phyloP scores from a whole-genome alignment of 768 basidiomycete genomes.

The Coprinopsis strossmayeri region DNA sequence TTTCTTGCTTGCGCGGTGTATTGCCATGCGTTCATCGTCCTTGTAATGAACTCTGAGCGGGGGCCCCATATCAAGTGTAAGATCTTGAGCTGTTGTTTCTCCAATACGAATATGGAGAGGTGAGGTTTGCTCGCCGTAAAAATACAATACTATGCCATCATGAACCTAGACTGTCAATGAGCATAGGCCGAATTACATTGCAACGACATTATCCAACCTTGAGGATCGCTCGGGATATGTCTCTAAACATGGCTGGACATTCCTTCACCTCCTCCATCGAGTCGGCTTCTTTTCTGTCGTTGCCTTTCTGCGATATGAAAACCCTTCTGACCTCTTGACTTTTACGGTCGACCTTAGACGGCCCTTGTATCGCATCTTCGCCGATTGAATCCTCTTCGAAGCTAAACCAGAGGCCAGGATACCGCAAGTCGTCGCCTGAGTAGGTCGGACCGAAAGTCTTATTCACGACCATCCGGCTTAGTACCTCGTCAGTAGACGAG shows the following conservation, averaged over 20 bases:
- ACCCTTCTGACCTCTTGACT: conserved; percentile 74
- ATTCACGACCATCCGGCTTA: conserved; percentile 61
- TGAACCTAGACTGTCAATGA: conserved; percentile 44
- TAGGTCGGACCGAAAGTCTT: conserved; percentile 82
- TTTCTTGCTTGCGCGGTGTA: conserved; percentile 49
- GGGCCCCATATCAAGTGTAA: conserved; percentile 71
- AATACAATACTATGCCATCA: conserved; percentile 64
- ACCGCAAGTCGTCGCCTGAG: conserved; percentile 65
- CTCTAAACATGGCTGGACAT: conserved; percentile 64
- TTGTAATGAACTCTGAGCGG: conserved; percentile 78
- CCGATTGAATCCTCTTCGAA: conserved; percentile 69
- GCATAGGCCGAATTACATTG: neutral
- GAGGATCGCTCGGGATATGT: conserved; percentile 58
- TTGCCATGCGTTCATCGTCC: conserved; percentile 84
- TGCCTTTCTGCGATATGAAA: conserved; percentile 63
- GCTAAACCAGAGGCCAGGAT: conserved; percentile 80
- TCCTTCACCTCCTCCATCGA: conserved; percentile 68
- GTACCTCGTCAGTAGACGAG: conserved; percentile 52
- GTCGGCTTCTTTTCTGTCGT: conserved; percentile 49
- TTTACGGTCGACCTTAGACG: conserved; percentile 42
- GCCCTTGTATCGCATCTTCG: conserved; percentile 40
- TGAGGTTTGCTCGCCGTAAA: conserved; percentile 45
- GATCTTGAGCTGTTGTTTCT: conserved; percentile 76
- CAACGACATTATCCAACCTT: conserved; percentile 38
- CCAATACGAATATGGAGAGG: conserved; percentile 61